A percentile compares a stretch with the other conserved stretches of the same genome.
These are phyloP conservation scores for Ostreobium quekettii DNA, from an alignment of 139 green algal genomes.

Conservation along the genomic window DNA sequence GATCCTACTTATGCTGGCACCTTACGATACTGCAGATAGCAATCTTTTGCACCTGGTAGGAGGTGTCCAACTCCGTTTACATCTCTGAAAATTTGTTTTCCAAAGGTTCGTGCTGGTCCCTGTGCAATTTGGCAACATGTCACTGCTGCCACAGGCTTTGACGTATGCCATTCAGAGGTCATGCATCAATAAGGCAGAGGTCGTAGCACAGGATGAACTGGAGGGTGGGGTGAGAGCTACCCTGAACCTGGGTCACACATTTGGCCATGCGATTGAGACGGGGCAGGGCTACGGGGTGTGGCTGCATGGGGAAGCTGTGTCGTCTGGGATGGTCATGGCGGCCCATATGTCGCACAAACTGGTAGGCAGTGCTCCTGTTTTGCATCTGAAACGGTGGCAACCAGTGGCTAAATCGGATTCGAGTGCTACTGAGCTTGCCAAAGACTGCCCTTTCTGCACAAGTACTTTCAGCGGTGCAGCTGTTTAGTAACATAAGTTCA, in stretches of 20 bases:
- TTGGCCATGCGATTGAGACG: slow-evolving; percentile 97
- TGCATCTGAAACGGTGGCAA: background rate
- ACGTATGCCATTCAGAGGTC: slow-evolving; percentile 87
- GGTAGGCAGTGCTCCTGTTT: slow-evolving; percentile 24
- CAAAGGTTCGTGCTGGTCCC: too few relatives aligned
- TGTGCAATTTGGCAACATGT: too few relatives aligned
- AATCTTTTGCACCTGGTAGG: too few relatives aligned
- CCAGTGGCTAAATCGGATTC: background rate
- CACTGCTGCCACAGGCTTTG: slow-evolving; percentile 68
- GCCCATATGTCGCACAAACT: slow-evolving; percentile 82
- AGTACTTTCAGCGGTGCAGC: too few relatives aligned
- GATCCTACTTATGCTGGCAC: too few relatives aligned
- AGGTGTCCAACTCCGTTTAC: too few relatives aligned
- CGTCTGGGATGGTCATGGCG: slow-evolving; percentile 90
- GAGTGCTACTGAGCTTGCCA: background rate
- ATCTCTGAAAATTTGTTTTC: too few relatives aligned
- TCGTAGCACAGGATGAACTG: slow-evolving; percentile 88
- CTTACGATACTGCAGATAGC: too few relatives aligned
- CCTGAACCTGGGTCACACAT: slow-evolving; percentile 98
- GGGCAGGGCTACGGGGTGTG: slow-evolving; percentile 57
- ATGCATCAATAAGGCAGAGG: slow-evolving; percentile 91
- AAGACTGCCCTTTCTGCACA: too few relatives aligned
- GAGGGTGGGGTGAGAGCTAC: slow-evolving; percentile 92
- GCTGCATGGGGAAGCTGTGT: slow-evolving; percentile 93
- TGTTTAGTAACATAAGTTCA: too few relatives aligned